Base-by-base conservation (phyloP, 768 basidiomycete species). In the Pleurotus tuber-regium region DNA sequence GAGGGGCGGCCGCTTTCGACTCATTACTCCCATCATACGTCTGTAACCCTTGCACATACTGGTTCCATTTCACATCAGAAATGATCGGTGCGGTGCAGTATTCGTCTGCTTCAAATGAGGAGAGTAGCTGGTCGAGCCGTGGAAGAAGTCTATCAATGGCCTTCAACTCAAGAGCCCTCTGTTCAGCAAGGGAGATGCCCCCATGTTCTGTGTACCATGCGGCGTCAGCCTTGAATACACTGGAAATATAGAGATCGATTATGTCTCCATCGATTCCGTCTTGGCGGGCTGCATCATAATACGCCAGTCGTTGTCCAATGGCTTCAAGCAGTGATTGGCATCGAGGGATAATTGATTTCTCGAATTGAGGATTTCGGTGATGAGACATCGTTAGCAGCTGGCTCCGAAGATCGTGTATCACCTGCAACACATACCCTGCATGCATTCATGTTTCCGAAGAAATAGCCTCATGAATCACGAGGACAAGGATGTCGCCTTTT, bases 401-500 rank as follows among this genome's bases (percentile, higher is more conserved):
- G n/a, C 31, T 19, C n/a, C 58, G 57, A 10, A 38, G 42, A 11
- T 59, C 57, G n/a, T 51, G 35, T 9, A 65, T 42, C 21, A 65
- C 36, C 0, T 50, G 48, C 2, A 24, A 7, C 30, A 62, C 64
- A 31, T 66, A 64, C 2, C 40, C 48, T 1, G 64, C n/a, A 18
- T 24, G n/a, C 18, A 19, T 14, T 25, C 24, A 14, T 4, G 18
- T 11, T 21, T 4, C 4, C 7, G 16, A 12, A 19, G 21, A 36
- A 25, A 9, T 41, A 4, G 30, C 51, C 69, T 33, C 52, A 77
- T 74, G 66, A 28, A 73, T 74, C n/a, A 64, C 68, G 2, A 77
- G 39, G 2, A 58, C 74, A 0, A 76, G 57, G 18, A 70, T 57
- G 53, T 78, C 76, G 21, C 76, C 76, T 61, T 78, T 76, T 4